Base-by-base conservation (phyloP, 805 yeast genomes). In the Allodekkera sacchari region DNA sequence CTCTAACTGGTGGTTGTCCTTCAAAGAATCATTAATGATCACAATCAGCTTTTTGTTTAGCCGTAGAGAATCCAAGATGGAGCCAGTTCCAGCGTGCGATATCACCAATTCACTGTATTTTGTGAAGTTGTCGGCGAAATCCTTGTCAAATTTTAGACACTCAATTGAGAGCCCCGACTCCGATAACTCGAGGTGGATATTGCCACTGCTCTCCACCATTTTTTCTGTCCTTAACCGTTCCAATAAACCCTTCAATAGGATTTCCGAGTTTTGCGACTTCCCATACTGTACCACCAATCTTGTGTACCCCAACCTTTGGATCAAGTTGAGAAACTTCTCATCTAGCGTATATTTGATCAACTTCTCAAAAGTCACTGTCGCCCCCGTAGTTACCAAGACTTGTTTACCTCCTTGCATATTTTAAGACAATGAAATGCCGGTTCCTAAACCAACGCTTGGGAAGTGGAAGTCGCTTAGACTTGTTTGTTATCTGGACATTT, bases 71-170 rank as follows among this genome's bases (percentile, higher is more conserved):
- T 89, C 98, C 18, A 92, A 53, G 6, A 89, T 82, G 0, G 96
- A 83, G 2, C 98, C 98, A 0, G 97, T 84, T 1, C 81, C 81
- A 0, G 95, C 96, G 52, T 92, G 97, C 0, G 95, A 77, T 9
- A 92, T 67, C 8, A 89, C 83, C 26, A 84, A 43, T 31, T 74
- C 74, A 2, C 77, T 62, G 1, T 48, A 23, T 0, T 43, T 28
- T 3, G 84, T 70, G 35, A 65, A 62, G 0, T 53, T 45, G 3
- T 44, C 47, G 17, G 73, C 58, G 23, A 58, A 37, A 9, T 65
- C 52, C 4, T 57, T 45, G 7, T 71, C 64, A 43, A 71, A 71
- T 4, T 54, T 57, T 18, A 78, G 58, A 3, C 80, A 77, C 15
- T 50, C 43, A 7, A 77, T 52, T 4, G 36, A 32, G 3, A 66